phyloP scores from a whole-genome alignment of 2,329 filamentous ascomycete genomes.

The Ampelomyces quisqualis region DNA sequence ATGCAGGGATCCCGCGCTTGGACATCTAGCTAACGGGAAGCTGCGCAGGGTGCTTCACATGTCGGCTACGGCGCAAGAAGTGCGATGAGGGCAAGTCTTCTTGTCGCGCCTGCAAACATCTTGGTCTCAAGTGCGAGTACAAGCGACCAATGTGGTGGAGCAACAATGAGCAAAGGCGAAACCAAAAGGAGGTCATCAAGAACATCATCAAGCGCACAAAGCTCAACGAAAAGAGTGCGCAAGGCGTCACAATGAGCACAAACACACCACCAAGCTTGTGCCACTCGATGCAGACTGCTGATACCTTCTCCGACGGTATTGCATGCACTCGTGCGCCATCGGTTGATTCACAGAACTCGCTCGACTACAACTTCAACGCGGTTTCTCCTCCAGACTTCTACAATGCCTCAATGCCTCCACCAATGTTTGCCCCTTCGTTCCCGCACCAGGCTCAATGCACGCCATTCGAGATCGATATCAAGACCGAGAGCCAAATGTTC shows the following conservation, averaged over 20 bases:
- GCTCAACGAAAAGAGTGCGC: slow-evolving; percentile 77
- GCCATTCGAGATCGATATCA: slow-evolving; percentile 93
- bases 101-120: slow-evolving; percentile 65
- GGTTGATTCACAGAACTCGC: slow-evolving; percentile 74
- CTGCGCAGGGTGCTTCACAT: slow-evolving; percentile 64
- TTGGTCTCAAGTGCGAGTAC: slow-evolving; percentile 90
- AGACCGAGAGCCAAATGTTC: slow-evolving; percentile 91
- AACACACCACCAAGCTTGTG: slow-evolving; percentile 76
- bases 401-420: slow-evolving; percentile 61
- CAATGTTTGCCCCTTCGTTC: slow-evolving; percentile 47
- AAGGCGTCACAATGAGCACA: slow-evolving; percentile 49
- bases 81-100: slow-evolving; percentile 67
- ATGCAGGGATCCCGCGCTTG: slow-evolving; percentile 42
- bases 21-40: slow-evolving; percentile 40
- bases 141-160: slow-evolving; percentile 97
- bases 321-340: slow-evolving; percentile 71
- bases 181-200: slow-evolving; percentile 95
- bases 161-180: slow-evolving; percentile 80
- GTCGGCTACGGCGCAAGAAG: slow-evolving; percentile 67
- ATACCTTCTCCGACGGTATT: slow-evolving; percentile 73
- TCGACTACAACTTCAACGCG: slow-evolving; percentile 67
- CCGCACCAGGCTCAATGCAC: slow-evolving; percentile 62
- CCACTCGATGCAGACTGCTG: slow-evolving; percentile 78
- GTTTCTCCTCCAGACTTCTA: slow-evolving; percentile 56
- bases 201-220: slow-evolving; percentile 97